Conservation (phyloP, 2,329 filamentous ascomycete species). For the Calonectria multiphialidica region DNA sequence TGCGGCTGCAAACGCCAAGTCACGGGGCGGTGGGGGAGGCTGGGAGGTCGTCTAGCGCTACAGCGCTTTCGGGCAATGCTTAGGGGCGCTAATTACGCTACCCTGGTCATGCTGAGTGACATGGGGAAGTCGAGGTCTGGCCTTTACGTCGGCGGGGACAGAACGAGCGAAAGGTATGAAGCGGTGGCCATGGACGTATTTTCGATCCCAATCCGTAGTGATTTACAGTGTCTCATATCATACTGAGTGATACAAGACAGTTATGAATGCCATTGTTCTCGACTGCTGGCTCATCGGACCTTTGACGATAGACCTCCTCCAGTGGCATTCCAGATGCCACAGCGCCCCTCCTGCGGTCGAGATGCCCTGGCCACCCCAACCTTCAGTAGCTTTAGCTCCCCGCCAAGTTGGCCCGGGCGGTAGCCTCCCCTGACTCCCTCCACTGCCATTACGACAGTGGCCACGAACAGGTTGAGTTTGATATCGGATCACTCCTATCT, state of each 20-base stretch:
- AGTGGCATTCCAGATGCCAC: conserved; percentile 1
- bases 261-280: neutral
- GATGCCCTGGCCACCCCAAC: neutral
- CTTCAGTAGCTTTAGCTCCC: conserved; percentile 18
- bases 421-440: conserved; percentile 15
- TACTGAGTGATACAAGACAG: neutral
- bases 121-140: neutral
- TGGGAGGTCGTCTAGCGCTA: neutral
- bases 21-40: conserved; percentile 10
- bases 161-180: neutral
- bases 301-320: neutral
- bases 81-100: neutral
- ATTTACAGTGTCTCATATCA: neutral
- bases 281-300: neutral
- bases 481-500: conserved; percentile 16
- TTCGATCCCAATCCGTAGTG: neutral
- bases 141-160: neutral
- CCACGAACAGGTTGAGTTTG: conserved; percentile 17
- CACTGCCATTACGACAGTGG: conserved; percentile 26
- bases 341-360: neutral
- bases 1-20: conserved; percentile 21
- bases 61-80: neutral
- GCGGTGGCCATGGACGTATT: neutral
- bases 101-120: neutral
- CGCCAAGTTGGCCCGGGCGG: neutral